Base-by-base conservation (phyloP, 2,329 filamentous ascomycete genomes). In the Trichophyton mentagrophytes region DNA sequence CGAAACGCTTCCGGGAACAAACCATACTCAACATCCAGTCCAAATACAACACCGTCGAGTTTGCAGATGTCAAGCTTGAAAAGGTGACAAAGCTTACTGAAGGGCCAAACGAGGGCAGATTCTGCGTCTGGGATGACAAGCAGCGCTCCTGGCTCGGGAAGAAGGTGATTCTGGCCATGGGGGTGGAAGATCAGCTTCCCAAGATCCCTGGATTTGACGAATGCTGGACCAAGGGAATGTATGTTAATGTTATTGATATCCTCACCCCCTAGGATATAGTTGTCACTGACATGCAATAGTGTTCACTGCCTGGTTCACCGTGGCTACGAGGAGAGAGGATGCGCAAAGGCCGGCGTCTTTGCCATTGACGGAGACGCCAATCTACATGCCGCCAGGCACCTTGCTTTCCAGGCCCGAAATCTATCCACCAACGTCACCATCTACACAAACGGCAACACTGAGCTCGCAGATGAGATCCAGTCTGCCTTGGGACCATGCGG, bases 221-320 rank as follows among this genome's bases (percentile, higher is more conserved):
- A 47, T 79, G 79, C 60, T 86, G 81, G 81, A 79, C 73, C 9
- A 72, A 68, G 53, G 75, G 76, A 36, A 79, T 82, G 77, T 81
- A 63, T 58, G 70, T 71, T 44, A 30, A 8, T 7, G 27, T 46
- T 22, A n/a, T 25, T 4, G 3, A 1, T 47, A 30, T 47, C 5
- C 3, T 11, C 3, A 11, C 2, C 11, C 33, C 17, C 44, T 22
- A 1, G 6, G 17, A 20, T 47, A 22, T n/a, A 20, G 22, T 15
- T 9, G 4, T 11, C 27, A 36, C 44, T 42, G 3, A 30, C n/a
- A 4, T n/a, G 30, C n/a, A 20, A 13, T 44, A 78, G 77, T 53
- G 84, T 81, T 64, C 81, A 84, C 65, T 85, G 82, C 64, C 74
- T 85, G 1, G 83, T 80, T 65, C 85, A 81, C 68, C 77, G 84